phyloP scores from a whole-genome alignment of 306 rosid species.

The Dalbergia oliveri region DNA sequence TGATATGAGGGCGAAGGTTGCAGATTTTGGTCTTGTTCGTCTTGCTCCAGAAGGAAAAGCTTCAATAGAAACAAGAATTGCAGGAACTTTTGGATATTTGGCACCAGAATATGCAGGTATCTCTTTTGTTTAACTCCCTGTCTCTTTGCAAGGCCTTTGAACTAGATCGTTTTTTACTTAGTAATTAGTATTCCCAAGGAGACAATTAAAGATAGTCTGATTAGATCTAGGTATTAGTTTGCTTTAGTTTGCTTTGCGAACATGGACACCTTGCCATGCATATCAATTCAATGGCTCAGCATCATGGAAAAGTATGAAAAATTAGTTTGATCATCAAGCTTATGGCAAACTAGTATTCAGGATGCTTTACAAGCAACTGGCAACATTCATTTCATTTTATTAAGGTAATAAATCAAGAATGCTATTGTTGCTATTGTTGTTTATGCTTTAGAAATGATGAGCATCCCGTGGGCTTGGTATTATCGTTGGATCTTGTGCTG shows the following conservation, averaged over 20 bases:
- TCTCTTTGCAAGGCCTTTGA: too few relatives aligned
- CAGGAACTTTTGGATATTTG: conserved; percentile 39
- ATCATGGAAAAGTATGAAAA: not conserved
- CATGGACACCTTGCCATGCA: not conserved
- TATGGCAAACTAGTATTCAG: not conserved
- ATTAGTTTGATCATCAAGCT: too few relatives aligned
- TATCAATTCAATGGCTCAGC: not conserved
- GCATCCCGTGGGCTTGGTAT: not conserved
- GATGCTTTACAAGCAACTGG: not conserved
- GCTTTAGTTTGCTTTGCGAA: not conserved
- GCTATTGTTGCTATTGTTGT: too few relatives aligned
- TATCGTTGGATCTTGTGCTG: not conserved
- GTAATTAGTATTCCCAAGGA: not conserved
- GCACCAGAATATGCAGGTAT: conserved; percentile 48
- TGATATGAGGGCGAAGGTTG: conserved; percentile 80
- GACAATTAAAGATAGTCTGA: not conserved
- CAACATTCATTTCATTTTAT: too few relatives aligned
- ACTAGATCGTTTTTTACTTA: not conserved
- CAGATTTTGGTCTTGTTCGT: conserved; percentile 77
- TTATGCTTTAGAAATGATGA: not conserved
- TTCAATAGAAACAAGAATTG: conserved; percentile 74
- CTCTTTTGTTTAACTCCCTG: not conserved
- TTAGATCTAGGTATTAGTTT: conserved; percentile 9
- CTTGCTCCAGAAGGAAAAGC: conserved; percentile 83
- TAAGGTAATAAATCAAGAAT: too few relatives aligned